phyloP scores from a whole-genome alignment of 176 grass and related monocot genomes.

The Microstegium vimineum region DNA sequence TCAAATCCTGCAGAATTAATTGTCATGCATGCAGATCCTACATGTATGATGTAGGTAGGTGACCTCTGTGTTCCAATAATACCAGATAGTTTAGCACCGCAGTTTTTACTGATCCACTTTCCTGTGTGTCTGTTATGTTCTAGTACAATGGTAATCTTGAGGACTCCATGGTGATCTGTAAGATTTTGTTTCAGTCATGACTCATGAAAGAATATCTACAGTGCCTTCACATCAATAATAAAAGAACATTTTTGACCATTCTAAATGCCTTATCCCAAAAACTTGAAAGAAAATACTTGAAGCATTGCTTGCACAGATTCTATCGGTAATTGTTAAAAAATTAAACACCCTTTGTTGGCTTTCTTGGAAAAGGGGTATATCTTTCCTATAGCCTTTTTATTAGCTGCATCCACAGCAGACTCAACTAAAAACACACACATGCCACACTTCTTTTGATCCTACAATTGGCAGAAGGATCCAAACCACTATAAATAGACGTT shows the following conservation, averaged over 20 bases:
- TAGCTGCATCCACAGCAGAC: conserved; percentile 23
- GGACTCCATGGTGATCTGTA: neutral
- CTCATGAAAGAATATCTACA: neutral
- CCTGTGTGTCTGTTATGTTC: neutral
- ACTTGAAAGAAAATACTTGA: conserved; percentile 8
- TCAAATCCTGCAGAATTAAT: neutral
- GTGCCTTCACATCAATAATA: neutral
- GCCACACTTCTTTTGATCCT: conserved; percentile 26
- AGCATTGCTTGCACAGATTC: conserved; percentile 14
- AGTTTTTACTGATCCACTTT: conserved; percentile 15
- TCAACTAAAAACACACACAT: conserved; percentile 36
- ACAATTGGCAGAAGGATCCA: conserved; percentile 9
- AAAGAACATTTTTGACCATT: neutral
- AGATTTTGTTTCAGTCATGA: neutral
- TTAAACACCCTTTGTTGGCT: conserved; percentile 19
- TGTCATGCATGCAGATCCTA: neutral
- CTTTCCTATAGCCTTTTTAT: conserved; percentile 25
- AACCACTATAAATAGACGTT: conserved; percentile 54
- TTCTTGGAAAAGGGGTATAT: conserved; percentile 7
- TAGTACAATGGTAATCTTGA: conserved; percentile 8
- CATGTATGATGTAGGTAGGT: neutral
- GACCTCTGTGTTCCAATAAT: neutral
- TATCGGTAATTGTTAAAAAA: conserved; percentile 23
- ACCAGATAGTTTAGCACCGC: conserved; percentile 14
- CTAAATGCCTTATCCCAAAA: neutral